phyloP scores from a whole-genome alignment of 306 rosid genomes.

The Albizia julibrissin region DNA sequence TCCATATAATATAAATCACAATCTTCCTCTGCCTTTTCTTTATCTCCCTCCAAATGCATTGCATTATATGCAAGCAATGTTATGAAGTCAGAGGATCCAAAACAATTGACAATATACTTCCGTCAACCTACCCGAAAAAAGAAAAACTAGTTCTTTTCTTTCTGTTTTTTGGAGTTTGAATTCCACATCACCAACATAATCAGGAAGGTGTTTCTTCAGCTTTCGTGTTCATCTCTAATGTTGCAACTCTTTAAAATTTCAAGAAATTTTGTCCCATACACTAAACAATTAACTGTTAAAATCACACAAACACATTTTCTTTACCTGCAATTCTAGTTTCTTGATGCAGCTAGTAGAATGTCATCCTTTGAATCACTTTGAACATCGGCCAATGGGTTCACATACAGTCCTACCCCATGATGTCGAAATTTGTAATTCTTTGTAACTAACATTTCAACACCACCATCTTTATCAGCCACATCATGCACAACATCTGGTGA shows the following conservation, averaged over 20 bases:
- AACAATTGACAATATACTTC: neutral
- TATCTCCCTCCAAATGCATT: neutral
- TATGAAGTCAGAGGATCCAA: neutral
- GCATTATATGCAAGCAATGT: neutral
- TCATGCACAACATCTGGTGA: conserved; percentile 40
- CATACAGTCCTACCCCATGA: conserved; percentile 44
- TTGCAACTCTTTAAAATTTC: neutral
- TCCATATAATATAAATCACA: neutral
- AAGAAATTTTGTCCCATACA: neutral
- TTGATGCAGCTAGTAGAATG: conserved; percentile 37
- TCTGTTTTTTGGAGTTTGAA: neutral
- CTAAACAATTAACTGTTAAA: neutral
- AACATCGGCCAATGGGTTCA: conserved; percentile 49
- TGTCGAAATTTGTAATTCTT: conserved; percentile 52
- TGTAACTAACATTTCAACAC: conserved; percentile 38
- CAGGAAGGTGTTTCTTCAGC: neutral
- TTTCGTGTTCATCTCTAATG: neutral
- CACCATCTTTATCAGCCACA: conserved; percentile 35
- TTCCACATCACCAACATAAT: neutral
- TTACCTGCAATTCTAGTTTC: conserved; percentile 49
- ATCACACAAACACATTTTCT: neutral
- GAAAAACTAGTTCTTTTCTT: neutral
- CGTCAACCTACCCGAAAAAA: neutral
- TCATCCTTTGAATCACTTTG: conserved; percentile 44
- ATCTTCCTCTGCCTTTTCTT: neutral